Evolutionary conservation across 345 rosid species (phyloP).

Genomic region (Heritiera fomes): DNA sequence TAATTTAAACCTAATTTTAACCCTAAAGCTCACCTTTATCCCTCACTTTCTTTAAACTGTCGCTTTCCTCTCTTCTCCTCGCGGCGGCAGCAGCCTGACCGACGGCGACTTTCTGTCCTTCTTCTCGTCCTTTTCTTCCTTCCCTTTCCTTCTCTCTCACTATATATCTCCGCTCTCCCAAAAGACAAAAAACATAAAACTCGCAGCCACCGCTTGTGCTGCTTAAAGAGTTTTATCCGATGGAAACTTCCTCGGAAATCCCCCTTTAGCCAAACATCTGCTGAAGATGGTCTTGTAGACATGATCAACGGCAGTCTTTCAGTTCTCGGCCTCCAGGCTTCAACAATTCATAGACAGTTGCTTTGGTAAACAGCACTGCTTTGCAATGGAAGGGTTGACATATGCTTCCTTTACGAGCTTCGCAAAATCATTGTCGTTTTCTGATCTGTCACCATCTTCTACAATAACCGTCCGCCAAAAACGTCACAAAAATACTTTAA

Average conservation of each 20-base stretch:
- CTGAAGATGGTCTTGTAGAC: background rate
- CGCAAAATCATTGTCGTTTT: conserved; percentile 12
- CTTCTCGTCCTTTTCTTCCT: no score
- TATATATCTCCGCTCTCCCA: background rate
- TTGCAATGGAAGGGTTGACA: conserved; percentile 19
- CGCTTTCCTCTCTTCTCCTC: no score
- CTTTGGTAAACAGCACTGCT: background rate
- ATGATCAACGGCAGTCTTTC: background rate
- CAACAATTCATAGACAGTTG: background rate
- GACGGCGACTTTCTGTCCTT: no score
- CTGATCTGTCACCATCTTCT: conserved; percentile 31
- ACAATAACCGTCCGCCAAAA: conserved; percentile 28
- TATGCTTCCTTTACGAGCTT: conserved; percentile 8
- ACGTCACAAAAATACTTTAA: conserved; percentile 26
- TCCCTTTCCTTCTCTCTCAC: background rate
- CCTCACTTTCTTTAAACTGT: no score
- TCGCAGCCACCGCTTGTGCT: background rate
- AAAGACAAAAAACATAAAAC: background rate
- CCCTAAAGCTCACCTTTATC: no score
- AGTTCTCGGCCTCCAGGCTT: background rate
- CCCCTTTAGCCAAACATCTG: no score
- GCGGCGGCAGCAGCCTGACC: no score
- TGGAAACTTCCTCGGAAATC: background rate
- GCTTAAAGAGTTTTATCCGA: background rate
- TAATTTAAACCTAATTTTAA: no score